phyloP scores from a whole-genome alignment of 108 stramenopile species.

The Discostella stelligeroides region DNA sequence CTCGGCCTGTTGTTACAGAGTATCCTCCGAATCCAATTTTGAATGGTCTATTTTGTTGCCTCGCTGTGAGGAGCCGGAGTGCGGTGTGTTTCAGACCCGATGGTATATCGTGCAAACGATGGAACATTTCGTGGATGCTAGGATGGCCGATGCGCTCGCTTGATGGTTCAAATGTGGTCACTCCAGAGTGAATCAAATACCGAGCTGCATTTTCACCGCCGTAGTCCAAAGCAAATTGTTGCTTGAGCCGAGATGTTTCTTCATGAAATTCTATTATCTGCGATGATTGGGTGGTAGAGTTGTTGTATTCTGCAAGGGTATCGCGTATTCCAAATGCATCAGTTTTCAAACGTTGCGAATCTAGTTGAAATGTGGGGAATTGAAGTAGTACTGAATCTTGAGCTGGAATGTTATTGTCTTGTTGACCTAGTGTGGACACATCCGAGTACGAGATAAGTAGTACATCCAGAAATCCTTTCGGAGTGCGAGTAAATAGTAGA shows the following conservation, averaged over 20 bases:
- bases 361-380: slow-evolving; percentile 1
- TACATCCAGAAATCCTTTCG: background rate
- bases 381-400: background rate
- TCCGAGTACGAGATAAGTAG: background rate
- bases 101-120: slow-evolving; percentile 11
- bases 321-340: background rate
- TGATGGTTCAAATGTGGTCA: slow-evolving; percentile 41
- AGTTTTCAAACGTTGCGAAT: background rate
- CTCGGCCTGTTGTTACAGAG: slow-evolving; percentile 73
- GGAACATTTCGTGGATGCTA: background rate
- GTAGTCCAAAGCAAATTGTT: slow-evolving; percentile 53
- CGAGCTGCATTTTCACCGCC: slow-evolving; percentile 71
- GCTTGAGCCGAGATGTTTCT: slow-evolving; percentile 30
- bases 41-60: slow-evolving; percentile 53
- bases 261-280: slow-evolving; percentile 41
- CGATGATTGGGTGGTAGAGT: background rate
- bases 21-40: slow-evolving; percentile 73
- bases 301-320: background rate
- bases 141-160: background rate
- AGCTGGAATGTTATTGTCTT: background rate
- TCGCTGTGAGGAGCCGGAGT: slow-evolving; percentile 49
- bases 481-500: background rate
- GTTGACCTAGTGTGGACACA: no score
- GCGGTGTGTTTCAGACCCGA: slow-evolving; percentile 55
- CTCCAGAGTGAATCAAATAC: slow-evolving; percentile 55